Evolutionary conservation across 208 protist genomes (phyloP), one percentile per base, ranked within the genome.

Genomic region (Crithidia sp.): DNA sequence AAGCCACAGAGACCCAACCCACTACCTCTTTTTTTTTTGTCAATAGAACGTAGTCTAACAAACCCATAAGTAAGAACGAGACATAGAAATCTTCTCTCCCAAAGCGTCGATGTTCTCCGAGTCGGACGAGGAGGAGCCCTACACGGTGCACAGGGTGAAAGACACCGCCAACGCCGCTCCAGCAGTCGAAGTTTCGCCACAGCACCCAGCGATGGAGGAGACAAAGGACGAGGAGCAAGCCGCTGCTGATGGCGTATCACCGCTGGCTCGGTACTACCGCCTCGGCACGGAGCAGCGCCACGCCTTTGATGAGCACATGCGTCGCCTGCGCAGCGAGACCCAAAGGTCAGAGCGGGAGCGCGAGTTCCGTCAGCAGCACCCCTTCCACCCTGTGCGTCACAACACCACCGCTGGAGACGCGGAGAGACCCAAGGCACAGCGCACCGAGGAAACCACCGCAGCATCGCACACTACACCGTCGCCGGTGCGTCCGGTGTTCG

Each of bases 221-320:
- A 7, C 52, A 17, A 28, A 28, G 28, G 57, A 63, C 3, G 8
- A 16, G 6, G 14, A 17, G 57, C 39, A 53, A 5, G 41, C 13
- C 19, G 40, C 28, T n/a, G 40, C 8, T n/a, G 13, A 36, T 36
- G 36, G 36, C 8, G 56, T 43, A 16, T 57, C 53, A 13, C 59
- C 54, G 0, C 50, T 75, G 5, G 61, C 67, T 10, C 69, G 58
- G n/a, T 90, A 90, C 69, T 85, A 87, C 74, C 77, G 73, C 13
- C 75, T 94, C n/a, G 89, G 89, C 6, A 89, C 89, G 0, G 57
- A 66, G 71, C 84, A 94, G 70, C 81, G 89, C 14, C 86, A 91
- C 50, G 60, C 76, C 44, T 68, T 83, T 39, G 89, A 94, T 53
- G 78, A 85, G 61, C 64, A 79, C 40, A 76, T 87, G 47, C 78